Percentiles rank a stretch among this genome's conserved stretches.
Evolutionary conservation across 257 asterid genomes (phyloP).

Genomic region (Osmanthus fragrans): DNA sequence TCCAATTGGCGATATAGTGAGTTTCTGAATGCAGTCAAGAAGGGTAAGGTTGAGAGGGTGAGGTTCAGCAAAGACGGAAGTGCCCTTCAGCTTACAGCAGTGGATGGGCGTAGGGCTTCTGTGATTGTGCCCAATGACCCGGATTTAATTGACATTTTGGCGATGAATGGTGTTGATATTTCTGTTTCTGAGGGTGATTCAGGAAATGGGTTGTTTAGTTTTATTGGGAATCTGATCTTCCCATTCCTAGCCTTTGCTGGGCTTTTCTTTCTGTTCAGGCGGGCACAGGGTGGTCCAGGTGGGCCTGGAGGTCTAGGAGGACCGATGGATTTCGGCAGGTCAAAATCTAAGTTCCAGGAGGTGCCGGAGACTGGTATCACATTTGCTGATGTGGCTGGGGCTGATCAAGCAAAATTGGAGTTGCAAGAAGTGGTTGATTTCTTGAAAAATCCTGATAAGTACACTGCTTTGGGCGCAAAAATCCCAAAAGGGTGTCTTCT

Average conservation of each 20-base stretch:
- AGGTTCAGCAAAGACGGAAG: conserved; percentile 92
- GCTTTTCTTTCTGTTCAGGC: conserved; percentile 71
- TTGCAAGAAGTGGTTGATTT: conserved; percentile 97
- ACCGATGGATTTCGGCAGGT: conserved; percentile 97
- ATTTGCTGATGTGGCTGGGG: conserved; percentile 94
- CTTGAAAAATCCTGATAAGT: conserved; percentile 92
- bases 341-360: conserved; percentile 95
- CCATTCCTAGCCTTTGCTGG: conserved; percentile 85
- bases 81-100: conserved; percentile 83
- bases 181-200: conserved; percentile 91
- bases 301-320: conserved; percentile 98
- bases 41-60: conserved; percentile 94
- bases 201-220: conserved; percentile 74
- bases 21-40: conserved; percentile 89
- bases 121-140: conserved; percentile 95
- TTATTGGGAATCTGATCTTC: conserved; percentile 78
- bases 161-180: conserved; percentile 96
- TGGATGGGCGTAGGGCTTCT: conserved; percentile 82
- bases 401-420: conserved; percentile 98
- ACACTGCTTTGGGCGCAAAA: conserved; percentile 93
- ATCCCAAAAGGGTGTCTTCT: conserved; percentile 94
- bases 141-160: conserved; percentile 84
- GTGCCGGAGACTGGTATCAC: conserved; percentile 95
- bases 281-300: conserved; percentile 97
- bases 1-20: conserved; percentile 96